Base-by-base conservation (phyloP, 768 basidiomycete genomes). In the Trametes cinnabarina region DNA sequence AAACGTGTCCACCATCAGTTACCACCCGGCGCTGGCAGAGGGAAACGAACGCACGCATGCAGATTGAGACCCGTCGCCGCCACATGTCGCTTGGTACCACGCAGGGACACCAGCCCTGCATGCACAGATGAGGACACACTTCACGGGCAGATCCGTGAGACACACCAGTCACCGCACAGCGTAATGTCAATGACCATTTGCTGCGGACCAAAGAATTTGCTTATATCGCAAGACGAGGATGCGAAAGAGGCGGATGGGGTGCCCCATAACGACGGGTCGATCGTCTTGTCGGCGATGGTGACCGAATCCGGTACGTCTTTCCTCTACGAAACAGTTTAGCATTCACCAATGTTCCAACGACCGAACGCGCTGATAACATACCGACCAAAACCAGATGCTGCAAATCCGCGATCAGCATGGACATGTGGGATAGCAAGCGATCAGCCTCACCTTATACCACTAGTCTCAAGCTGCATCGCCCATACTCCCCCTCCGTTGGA, bases 381-480 rank as follows among this genome's bases (percentile, higher is more conserved):
- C 78, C 47, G 65, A 73, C 79, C 79, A 81, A 63, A 77, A 81
- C 79, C 79, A 80, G 48, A 81, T 79, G 52, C 79, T 79, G 46
- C n/a, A 11, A 15, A 19, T 14, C 47, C 4, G 10, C n/a, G 12
- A 7, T 32, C 30, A 32, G 30, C 30, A 12, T 32, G 30, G 30
- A 12, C 12, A 6, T 32, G 30, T 32, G 30, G 30, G 12, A 6
- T 32, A 1, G 7, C 11, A 32, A 32, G 11, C 11, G 30, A 32
- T 43, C 12, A 30, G 9, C 64, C 78, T 65, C 55, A 79, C 76
- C 67, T 77, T 49, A 82, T 74, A 11, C 80, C 86, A 3, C 78
- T 68, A 8, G 75, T 72, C 44, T 88, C 88, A 55, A 88, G 84
- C 65, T 88, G 87, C 7, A 84, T 77, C 0, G 87, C 87, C 70